phyloP scores from a whole-genome alignment of 768 basidiomycete species.

The Tricholoma bakamatsutake region DNA sequence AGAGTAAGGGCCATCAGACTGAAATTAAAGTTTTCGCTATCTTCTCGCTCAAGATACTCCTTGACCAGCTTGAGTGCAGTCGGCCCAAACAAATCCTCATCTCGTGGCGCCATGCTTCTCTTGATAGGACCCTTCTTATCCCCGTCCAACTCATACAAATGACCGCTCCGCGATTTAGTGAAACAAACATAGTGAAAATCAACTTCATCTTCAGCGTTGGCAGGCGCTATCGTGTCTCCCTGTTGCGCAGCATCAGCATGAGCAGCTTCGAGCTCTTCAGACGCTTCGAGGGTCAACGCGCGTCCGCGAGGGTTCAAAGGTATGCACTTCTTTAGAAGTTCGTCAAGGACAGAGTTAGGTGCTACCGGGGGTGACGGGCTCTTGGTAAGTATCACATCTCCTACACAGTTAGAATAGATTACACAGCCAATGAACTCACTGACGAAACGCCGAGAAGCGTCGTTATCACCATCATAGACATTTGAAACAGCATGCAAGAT shows the following conservation, averaged over 20 bases:
- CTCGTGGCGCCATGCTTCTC: constrained; percentile 15
- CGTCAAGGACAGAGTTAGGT: constrained; percentile 17
- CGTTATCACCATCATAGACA: constrained; percentile 11
- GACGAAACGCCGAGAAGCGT: constrained; percentile 12
- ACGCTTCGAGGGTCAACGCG: constrained; percentile 25
- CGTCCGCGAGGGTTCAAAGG: constrained; percentile 23
- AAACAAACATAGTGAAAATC: constrained; percentile 30
- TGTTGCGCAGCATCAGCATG: constrained; percentile 24
- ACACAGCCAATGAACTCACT: constrained; percentile 8
- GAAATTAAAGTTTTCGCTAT: constrained; percentile 17
- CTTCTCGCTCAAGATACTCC: constrained; percentile 17
- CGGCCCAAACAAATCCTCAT: constrained; percentile 20
- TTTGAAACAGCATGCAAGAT: constrained; percentile 30
- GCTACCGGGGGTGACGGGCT: constrained; percentile 11
- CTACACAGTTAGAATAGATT: background rate
- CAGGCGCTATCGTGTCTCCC: constrained; percentile 25
- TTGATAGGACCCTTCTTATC: constrained; percentile 27
- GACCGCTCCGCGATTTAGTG: constrained; percentile 23
- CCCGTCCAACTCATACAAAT: constrained; percentile 31
- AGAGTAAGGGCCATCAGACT: background rate
- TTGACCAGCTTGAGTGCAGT: constrained; percentile 15
- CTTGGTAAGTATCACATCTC: too few species aligned
- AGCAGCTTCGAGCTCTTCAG: constrained; percentile 22
- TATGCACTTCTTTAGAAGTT: constrained; percentile 18
- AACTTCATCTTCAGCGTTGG: constrained; percentile 21